A percentile compares a stretch with the other conserved stretches of the same genome.
phyloP scores from a whole-genome alignment of 352 stramenopile species.

The Porosira glacialis region DNA sequence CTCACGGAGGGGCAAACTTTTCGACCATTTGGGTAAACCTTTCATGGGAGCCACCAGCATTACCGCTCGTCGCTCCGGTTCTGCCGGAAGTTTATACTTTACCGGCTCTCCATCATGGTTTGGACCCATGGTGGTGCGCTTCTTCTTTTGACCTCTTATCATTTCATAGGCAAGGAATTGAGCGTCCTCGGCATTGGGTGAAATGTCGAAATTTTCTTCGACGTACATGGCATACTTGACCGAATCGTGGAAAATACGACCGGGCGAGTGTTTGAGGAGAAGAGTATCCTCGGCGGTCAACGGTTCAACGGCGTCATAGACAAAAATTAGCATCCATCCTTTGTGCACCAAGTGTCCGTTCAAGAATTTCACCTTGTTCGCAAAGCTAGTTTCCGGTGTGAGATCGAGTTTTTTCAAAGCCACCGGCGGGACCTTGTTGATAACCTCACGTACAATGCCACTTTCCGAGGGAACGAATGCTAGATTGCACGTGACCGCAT shows the following conservation, averaged over 20 bases:
- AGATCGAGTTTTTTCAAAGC: conserved; percentile 55
- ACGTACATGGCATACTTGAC: conserved; percentile 68
- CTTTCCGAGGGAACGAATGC: conserved; percentile 68
- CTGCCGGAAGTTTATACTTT: conserved; percentile 63
- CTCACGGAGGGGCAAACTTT: no score
- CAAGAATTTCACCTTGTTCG: conserved; percentile 38
- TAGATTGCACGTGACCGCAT: conserved; percentile 65
- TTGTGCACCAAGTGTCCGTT: conserved; percentile 71
- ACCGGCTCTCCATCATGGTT: conserved; percentile 46
- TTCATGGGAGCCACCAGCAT: conserved; percentile 55
- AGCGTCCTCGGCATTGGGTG: conserved; percentile 62
- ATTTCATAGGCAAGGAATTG: conserved; percentile 65
- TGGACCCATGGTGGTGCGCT: conserved; percentile 37
- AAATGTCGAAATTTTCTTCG: conserved; percentile 62
- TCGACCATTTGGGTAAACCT: conserved; percentile 19
- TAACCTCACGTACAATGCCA: conserved; percentile 49
- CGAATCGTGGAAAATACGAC: conserved; percentile 53
- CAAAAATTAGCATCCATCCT: conserved; percentile 72
- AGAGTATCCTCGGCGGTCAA: conserved; percentile 43
- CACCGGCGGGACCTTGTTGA: conserved; percentile 49
- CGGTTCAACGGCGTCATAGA: conserved; percentile 44
- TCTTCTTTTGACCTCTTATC: conserved; percentile 21
- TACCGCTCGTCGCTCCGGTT: conserved; percentile 57
- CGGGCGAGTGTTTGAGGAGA: conserved; percentile 69
- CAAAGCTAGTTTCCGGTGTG: conserved; percentile 22